Evolutionary conservation across 2,329 filamentous ascomycete genomes (phyloP).

Genomic region (Pseudogymnoascus sp.): DNA sequence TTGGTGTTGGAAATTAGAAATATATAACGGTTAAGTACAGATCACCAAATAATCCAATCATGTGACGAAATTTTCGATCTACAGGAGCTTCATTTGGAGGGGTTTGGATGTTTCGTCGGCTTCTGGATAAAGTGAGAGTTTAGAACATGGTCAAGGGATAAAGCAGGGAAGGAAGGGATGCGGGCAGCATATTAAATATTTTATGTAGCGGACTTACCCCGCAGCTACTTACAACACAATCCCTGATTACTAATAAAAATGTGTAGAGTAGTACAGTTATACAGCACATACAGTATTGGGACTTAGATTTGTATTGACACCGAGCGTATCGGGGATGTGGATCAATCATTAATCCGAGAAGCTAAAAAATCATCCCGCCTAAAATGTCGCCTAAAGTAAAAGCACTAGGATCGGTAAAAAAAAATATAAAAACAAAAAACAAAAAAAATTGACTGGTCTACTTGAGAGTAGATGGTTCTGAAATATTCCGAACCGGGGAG

Average conservation of each 20-base stretch:
- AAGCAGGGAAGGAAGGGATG: neutral
- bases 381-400: too few relatives aligned
- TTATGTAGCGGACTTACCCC: neutral
- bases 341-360: too few relatives aligned
- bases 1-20: neutral
- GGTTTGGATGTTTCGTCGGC: neutral
- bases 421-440: too few relatives aligned
- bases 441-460: too few relatives aligned
- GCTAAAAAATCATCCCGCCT: too few relatives aligned
- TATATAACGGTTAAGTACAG: neutral
- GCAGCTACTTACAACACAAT: neutral
- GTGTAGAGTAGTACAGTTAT: neutral
- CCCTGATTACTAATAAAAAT: neutral
- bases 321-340: too few relatives aligned
- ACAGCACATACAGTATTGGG: neutral
- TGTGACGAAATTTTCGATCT: neutral
- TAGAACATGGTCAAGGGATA: neutral
- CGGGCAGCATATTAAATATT: neutral
- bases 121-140: neutral
- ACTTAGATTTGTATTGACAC: neutral
- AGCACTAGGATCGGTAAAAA: too few relatives aligned
- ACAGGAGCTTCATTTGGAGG: neutral
- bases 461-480: too few relatives aligned
- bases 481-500: too few relatives aligned
- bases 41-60: neutral